Evolutionary conservation across 306 rosid species (phyloP), one percentile per base, ranked within the genome.

Genomic region (Cucurbita maxima): DNA sequence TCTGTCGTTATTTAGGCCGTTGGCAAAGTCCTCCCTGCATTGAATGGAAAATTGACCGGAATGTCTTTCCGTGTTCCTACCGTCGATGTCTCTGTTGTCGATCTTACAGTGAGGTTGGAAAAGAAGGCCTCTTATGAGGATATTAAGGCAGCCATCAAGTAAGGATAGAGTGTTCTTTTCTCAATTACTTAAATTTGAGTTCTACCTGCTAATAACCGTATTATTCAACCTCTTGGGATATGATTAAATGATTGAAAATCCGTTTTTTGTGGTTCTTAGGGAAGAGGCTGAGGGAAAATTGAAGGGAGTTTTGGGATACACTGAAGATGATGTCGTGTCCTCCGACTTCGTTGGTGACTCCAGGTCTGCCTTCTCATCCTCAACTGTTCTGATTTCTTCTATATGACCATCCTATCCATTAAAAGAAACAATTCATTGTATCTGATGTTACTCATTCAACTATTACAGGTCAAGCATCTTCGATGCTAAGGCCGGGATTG

Each of bases 11-110:
- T 67, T 41, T 41, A 90, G 96, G 90, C 90, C 58, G 89, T 88
- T 0, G 95, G 96, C 12, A 90, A 88, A 76, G 92, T 88, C 57
- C 88, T 90, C 16, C 95, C 96, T 3, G 71, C 83, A 2, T 67
- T 90, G 83, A 85, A 88, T 47, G 96, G 95, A 10, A 90, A 88
- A 71, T 82, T 90, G 83, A 90, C 96, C 1, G 94, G 96, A 75
- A 88, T 90, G 96, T 53, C 95, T 20, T 88, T 90, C 88, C 95
- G 92, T 73, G 92, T 90, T 53, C 96, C 95, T 2, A 86, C 89
- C 0, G 90, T 90, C 7, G 90, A 88, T 85, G 96, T 90, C 59
- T 90, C 92, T 2, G 92, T 90, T 48, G 90, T 90, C 44, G 96
- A 90, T 77, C 92, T 90, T 61, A 88, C 94, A 0, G 94, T 86